phyloP scores from a whole-genome alignment of 2,329 filamentous ascomycete genomes.

The Elsinoe perseae region DNA sequence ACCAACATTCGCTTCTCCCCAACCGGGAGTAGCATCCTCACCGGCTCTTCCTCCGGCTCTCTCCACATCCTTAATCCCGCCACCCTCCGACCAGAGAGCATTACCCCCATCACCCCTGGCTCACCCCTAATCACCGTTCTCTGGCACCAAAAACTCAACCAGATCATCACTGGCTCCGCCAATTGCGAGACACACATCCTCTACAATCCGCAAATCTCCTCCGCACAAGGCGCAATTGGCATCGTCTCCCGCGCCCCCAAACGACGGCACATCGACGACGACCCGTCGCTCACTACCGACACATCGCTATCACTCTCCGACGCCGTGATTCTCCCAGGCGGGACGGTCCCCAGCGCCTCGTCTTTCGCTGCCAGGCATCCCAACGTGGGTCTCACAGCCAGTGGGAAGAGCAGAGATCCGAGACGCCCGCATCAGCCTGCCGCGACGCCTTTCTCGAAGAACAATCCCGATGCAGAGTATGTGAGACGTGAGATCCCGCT shows the following conservation, averaged over 20 bases:
- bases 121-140: conserved; percentile 74
- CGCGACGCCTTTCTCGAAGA: conserved; percentile 84
- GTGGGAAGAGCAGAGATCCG: conserved; percentile 70
- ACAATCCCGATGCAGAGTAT: conserved; percentile 80
- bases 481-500: conserved; percentile 83
- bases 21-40: conserved; percentile 74
- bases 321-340: conserved; percentile 55
- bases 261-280: conserved; percentile 90
- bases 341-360: conserved; percentile 34
- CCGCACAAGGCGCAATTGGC: conserved; percentile 70
- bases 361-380: conserved; percentile 55
- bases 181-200: conserved; percentile 85
- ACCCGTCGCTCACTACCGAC: conserved; percentile 78
- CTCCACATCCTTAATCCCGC: conserved; percentile 91
- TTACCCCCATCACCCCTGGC: conserved; percentile 81
- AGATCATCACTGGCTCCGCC: conserved; percentile 88
- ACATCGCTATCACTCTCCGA: conserved; percentile 74
- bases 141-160: conserved; percentile 93
- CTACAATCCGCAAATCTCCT: conserved; percentile 79
- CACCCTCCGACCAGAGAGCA: conserved; percentile 73
- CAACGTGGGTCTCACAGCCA: conserved; percentile 66
- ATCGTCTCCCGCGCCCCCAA: conserved; percentile 93
- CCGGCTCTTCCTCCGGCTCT: conserved; percentile 76
- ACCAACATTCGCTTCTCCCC: conserved; percentile 87
- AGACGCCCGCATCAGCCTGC: conserved; percentile 75